Evolutionary conservation across 768 basidiomycete genomes (phyloP), one percentile per base, ranked within the genome.

Genomic region (Phanerodontia chrysosporium): DNA sequence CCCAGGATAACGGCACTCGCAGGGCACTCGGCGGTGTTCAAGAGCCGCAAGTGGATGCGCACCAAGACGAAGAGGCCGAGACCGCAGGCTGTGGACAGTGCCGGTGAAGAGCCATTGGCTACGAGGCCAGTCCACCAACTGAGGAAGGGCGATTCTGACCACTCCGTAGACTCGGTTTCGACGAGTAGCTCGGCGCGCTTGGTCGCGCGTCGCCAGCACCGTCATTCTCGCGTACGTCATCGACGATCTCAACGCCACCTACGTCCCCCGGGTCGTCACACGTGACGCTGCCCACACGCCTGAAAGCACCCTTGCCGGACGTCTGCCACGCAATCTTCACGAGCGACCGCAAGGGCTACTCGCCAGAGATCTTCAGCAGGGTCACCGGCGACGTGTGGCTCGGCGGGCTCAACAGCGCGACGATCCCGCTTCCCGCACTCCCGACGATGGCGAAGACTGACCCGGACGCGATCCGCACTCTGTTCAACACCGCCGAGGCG

Each of bases 351-450:
- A 60, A 59, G 3, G 65, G 66, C 12, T 71, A 72, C 65, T 62
- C 68, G 29, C 73, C 69, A 25, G 72, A 71, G 62, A 62, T 73
- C 59, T 72, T 73, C 69, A 66, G 68, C 42, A 69, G 71, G 36
- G 59, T 62, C 2, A 51, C 57, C 28, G 70, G 70, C 51, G 68
- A 72, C 49, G 64, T 74, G 49, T 72, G 69, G 65, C 57, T 73
- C 56, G 72, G 68, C n/a, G 72, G 73, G 21, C 62, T 71, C 51
- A 72, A 74, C 64, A 62, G 59, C 46, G 36, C 64, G 18, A 4
- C 53, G 36, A 44, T 66, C 36, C 60, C 65, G 24, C 65, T 72
- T 6, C 69, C 70, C 16, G 58, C 65, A 29, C 57, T 68, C 46
- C 65, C 69, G 49, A 66, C 58, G 21, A 60, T 66, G 24, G 58